Evolutionary conservation across 257 asterid genomes (phyloP).

Genomic region (Penstemon newberryi): DNA sequence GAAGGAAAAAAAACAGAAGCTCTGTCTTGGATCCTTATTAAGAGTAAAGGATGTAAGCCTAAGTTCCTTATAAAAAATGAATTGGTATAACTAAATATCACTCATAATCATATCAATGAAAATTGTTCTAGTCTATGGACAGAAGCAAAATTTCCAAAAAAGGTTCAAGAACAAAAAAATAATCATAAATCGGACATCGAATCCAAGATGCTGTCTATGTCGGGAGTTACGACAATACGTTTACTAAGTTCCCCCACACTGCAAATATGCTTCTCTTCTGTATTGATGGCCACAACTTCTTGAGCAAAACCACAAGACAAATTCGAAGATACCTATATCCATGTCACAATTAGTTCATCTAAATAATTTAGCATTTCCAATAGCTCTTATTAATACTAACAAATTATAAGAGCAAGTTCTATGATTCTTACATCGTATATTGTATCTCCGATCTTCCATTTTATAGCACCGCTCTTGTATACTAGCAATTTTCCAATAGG

Average conservation of each 20-base stretch:
- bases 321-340: constrained; percentile 69
- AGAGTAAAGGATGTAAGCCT: too few relatives aligned
- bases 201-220: constrained; percentile 56
- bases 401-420: background rate
- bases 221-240: constrained; percentile 62
- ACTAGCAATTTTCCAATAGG: constrained; percentile 75
- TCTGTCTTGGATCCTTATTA: too few relatives aligned
- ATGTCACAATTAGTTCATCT: background rate
- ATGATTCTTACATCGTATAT: constrained; percentile 65
- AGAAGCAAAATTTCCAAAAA: constrained; percentile 27
- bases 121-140: background rate
- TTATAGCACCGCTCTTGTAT: constrained; percentile 71
- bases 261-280: constrained; percentile 50
- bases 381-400: background rate
- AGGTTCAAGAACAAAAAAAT: constrained; percentile 15
- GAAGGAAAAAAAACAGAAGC: too few relatives aligned
- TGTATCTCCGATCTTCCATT: constrained; percentile 81
- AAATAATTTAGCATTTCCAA: too few relatives aligned
- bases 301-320: constrained; percentile 54
- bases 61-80: too few relatives aligned
- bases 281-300: constrained; percentile 55
- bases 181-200: constrained; percentile 38
- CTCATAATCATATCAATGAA: background rate
- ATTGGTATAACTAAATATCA: too few relatives aligned
- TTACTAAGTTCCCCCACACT: constrained; percentile 62